A percentile compares a stretch with the other conserved stretches of the same genome.
Evolutionary conservation across 257 asterid genomes (phyloP).

Genomic region (Galeopsis tetrahit): DNA sequence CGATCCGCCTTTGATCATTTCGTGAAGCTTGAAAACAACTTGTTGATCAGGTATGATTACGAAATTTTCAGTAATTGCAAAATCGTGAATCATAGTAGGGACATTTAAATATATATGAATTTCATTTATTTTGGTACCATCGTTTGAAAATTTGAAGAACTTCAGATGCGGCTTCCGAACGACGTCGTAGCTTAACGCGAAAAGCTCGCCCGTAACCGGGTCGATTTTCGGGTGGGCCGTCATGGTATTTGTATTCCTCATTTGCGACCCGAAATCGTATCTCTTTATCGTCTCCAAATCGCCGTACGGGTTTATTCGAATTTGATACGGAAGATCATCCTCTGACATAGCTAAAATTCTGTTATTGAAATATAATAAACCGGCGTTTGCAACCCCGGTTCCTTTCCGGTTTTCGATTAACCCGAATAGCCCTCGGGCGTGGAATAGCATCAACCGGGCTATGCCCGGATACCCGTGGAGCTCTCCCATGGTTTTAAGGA

Average conservation of each 20-base stretch:
- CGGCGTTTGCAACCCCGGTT: conserved; percentile 55
- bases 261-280: conserved; percentile 35
- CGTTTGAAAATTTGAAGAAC: conserved; percentile 36
- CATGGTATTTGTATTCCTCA: conserved; percentile 32
- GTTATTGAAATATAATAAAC: conserved; percentile 41
- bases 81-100: background rate
- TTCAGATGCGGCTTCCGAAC: conserved; percentile 42
- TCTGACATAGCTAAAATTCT: conserved; percentile 53
- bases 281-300: conserved; percentile 46
- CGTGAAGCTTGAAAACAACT: conserved; percentile 29
- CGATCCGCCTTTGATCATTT: conserved; percentile 48
- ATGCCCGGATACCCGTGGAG: conserved; percentile 51
- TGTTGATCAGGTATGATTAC: too few relatives aligned
- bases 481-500: conserved; percentile 53
- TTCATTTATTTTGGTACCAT: conserved; percentile 39
- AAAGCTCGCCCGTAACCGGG: too few relatives aligned
- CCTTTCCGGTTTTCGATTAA: conserved; percentile 43
- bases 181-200: conserved; percentile 32
- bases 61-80: too few relatives aligned
- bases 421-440: conserved; percentile 41
- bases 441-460: conserved; percentile 45
- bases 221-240: background rate
- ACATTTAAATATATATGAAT: conserved; percentile 31
- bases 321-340: conserved; percentile 54
- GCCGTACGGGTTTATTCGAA: conserved; percentile 36